A percentile compares a stretch with the other conserved stretches of the same genome.
phyloP scores from a whole-genome alignment of 345 rosid genomes.

The Acer campestre region DNA sequence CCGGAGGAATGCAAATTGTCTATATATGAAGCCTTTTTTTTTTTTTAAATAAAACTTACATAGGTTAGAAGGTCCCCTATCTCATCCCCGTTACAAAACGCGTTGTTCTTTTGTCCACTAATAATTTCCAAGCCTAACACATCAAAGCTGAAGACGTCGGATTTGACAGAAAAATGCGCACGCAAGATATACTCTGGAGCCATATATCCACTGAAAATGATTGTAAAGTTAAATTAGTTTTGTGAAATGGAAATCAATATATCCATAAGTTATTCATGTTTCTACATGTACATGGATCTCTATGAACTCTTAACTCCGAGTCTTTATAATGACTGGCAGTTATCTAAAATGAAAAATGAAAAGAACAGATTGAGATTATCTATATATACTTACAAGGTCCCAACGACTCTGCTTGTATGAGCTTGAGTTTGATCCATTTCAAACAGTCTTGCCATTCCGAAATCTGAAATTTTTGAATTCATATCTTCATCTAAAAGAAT shows the following conservation, averaged over 20 bases:
- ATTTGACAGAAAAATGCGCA: constrained; percentile 29
- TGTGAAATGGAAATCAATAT: background rate
- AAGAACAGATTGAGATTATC: no score
- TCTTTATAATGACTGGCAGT: background rate
- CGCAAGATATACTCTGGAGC: constrained; percentile 24
- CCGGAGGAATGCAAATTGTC: background rate
- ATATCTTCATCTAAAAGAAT: no score
- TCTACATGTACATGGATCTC: no score
- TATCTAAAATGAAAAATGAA: background rate
- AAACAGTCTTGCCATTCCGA: background rate
- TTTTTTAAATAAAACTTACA: constrained; percentile 16
- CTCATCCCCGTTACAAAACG: background rate
- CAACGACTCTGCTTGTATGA: background rate
- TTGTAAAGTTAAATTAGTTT: background rate
- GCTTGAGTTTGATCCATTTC: background rate
- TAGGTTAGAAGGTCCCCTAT: constrained; percentile 23
- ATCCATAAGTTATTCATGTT: background rate
- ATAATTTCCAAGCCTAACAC: constrained; percentile 35
- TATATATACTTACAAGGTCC: background rate
- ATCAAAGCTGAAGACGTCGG: constrained; percentile 39
- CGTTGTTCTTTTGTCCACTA: constrained; percentile 25
- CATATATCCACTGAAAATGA: background rate
- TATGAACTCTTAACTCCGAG: no score
- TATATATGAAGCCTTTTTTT: background rate
- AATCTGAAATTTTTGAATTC: no score